Evolutionary conservation across 352 stramenopile genomes (phyloP).

Genomic region (Pythium vanterpoolii): DNA sequence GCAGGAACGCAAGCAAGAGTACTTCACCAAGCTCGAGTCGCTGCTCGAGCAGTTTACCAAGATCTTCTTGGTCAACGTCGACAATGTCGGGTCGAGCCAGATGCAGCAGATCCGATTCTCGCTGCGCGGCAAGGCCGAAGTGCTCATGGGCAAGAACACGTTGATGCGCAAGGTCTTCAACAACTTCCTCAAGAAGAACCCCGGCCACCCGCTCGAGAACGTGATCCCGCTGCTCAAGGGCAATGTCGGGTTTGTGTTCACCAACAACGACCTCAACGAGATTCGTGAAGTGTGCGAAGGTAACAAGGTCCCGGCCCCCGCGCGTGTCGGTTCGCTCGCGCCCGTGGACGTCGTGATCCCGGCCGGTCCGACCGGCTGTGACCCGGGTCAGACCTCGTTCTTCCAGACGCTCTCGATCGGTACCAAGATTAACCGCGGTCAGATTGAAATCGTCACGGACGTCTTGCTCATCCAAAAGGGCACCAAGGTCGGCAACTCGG

Average conservation of each 20-base stretch:
- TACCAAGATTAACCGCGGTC: conserved; percentile 99
- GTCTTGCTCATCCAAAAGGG: conserved; percentile 94
- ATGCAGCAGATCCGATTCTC: conserved; percentile 97
- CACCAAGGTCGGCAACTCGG: conserved; percentile 98
- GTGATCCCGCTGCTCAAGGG: conserved; percentile 90
- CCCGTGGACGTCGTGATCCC: conserved; percentile 96
- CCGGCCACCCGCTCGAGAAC: conserved; percentile 91
- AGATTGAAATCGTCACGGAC: conserved; percentile 99
- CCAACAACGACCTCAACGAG: conserved; percentile 95
- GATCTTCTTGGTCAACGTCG: conserved; percentile 97
- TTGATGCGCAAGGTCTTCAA: conserved; percentile 99
- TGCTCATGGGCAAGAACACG: conserved; percentile 99
- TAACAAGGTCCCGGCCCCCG: conserved; percentile 95
- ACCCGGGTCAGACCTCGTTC: conserved; percentile 99
- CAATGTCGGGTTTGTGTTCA: conserved; percentile 99
- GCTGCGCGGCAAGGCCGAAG: conserved; percentile 93
- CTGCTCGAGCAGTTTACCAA: conserved; percentile 97
- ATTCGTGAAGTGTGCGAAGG: conserved; percentile 87
- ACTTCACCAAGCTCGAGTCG: conserved; percentile 96
- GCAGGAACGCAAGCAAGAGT: conserved; percentile 97
- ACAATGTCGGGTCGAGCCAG: conserved; percentile 99
- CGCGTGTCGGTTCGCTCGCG: conserved; percentile 94
- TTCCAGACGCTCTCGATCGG: conserved; percentile 99
- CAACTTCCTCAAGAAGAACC: conserved; percentile 97
- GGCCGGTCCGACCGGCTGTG: conserved; percentile 96